phyloP scores from a whole-genome alignment of 495 filamentous ascomycete species.

The Parachaetomium inaequale region DNA sequence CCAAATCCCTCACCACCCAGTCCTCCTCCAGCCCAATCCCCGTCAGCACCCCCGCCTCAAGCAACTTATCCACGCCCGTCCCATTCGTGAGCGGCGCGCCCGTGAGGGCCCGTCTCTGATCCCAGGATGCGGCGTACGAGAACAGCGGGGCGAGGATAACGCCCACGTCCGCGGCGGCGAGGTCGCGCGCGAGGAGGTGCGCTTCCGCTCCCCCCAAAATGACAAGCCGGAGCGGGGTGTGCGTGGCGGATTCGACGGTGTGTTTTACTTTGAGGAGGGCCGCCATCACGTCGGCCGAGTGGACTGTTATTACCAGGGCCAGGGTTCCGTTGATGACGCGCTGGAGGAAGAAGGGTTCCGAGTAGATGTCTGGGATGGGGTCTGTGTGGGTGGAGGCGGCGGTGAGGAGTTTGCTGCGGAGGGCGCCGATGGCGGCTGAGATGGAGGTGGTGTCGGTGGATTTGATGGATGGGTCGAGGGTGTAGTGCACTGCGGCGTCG shows the following conservation, averaged over 20 bases:
- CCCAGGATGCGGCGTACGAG: slow-evolving; percentile 44
- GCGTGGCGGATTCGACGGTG: slow-evolving; percentile 28
- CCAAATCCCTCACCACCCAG: slow-evolving; percentile 47
- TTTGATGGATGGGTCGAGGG: slow-evolving; percentile 35
- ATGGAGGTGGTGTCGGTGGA: slow-evolving; percentile 33
- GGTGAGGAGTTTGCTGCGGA: slow-evolving; percentile 44
- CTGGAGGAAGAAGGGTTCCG: slow-evolving; percentile 38
- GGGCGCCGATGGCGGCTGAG: slow-evolving; percentile 36
- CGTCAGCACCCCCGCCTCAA: slow-evolving; percentile 44
- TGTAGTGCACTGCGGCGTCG: slow-evolving; percentile 47
- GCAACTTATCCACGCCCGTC: slow-evolving; percentile 44
- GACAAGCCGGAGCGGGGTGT: slow-evolving; percentile 34
- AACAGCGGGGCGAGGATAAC: slow-evolving; percentile 49
- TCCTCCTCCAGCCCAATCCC: slow-evolving; percentile 49
- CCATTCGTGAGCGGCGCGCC: slow-evolving; percentile 53
- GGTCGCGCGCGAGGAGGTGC: slow-evolving; percentile 44
- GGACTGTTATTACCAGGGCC: slow-evolving; percentile 40
- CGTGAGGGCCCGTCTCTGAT: slow-evolving; percentile 44
- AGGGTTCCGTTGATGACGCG: slow-evolving; percentile 39
- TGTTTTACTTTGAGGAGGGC: slow-evolving; percentile 40
- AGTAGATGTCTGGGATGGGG: slow-evolving; percentile 34
- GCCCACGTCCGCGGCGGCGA: slow-evolving; percentile 43
- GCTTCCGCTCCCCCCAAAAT: slow-evolving; percentile 51
- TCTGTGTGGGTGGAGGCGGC: slow-evolving; percentile 25
- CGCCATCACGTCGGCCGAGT: slow-evolving; percentile 46